Evolutionary conservation across 2,329 filamentous ascomycete genomes (phyloP).

Genomic region (Colletotrichum cereale): DNA sequence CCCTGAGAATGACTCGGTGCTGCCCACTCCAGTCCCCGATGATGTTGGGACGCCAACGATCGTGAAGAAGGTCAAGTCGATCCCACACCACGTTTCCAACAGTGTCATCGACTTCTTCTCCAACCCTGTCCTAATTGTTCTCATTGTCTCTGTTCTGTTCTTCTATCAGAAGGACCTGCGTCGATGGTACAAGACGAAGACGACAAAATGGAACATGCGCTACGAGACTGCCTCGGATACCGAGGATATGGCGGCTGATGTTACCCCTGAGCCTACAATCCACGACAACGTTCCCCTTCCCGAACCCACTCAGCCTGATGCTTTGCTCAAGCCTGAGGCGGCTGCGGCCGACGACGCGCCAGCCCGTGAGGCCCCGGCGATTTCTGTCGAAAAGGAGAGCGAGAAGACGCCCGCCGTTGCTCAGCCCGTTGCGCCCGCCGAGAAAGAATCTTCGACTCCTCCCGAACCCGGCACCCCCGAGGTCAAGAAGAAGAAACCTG

Average conservation of each 20-base stretch:
- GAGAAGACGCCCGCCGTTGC: not conserved
- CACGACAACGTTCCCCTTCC: constrained; percentile 6
- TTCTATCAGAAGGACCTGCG: constrained; percentile 61
- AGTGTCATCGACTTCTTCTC: constrained; percentile 67
- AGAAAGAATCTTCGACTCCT: constrained; percentile 8
- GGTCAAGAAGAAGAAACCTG: constrained; percentile 78
- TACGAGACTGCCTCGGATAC: constrained; percentile 43
- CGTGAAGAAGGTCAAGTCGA: constrained; percentile 62
- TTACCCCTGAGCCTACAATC: constrained; percentile 30
- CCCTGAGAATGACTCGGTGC: constrained; percentile 50
- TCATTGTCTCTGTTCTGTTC: constrained; percentile 57
- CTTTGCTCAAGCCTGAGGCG: constrained; percentile 11
- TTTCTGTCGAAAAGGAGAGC: not conserved
- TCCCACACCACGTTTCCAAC: constrained; percentile 63
- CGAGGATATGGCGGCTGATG: constrained; percentile 26
- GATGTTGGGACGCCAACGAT: constrained; percentile 57
- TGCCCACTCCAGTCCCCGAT: constrained; percentile 46
- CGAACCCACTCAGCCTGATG: not conserved
- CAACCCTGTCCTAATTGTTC: constrained; percentile 65
- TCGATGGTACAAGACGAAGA: constrained; percentile 52
- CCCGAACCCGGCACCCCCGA: constrained; percentile 50
- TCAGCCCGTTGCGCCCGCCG: not conserved
- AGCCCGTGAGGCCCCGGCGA: not conserved
- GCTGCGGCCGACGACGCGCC: constrained; percentile 2
- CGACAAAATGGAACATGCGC: constrained; percentile 43